Evolutionary conservation across 495 filamentous ascomycete genomes (phyloP).

Genomic region (Symbiotaphrina buchneri): DNA sequence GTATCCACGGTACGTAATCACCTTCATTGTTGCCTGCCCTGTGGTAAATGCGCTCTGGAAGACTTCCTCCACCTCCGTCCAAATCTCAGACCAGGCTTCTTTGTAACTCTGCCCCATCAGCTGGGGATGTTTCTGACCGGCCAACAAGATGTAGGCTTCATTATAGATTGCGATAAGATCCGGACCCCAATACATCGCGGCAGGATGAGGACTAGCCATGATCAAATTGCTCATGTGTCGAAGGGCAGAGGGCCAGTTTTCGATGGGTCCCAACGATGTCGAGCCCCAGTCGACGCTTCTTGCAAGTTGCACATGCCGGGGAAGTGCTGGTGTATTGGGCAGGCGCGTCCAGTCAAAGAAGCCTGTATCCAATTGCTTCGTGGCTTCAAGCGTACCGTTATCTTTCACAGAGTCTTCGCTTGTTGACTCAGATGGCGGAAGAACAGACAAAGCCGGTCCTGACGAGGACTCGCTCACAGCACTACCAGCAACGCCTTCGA

Average conservation of each 20-base stretch:
- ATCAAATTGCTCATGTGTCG: conserved; percentile 42
- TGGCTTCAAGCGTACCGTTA: too few relatives aligned
- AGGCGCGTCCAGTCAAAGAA: conserved; percentile 51
- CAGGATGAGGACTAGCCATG: conserved; percentile 50
- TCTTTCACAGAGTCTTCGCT: too few relatives aligned
- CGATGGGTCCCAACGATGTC: conserved; percentile 41
- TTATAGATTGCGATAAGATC: conserved; percentile 50
- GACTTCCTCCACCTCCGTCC: conserved; percentile 34
- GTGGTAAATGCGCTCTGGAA: conserved; percentile 31
- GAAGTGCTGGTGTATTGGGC: conserved; percentile 28
- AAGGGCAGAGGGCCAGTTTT: conserved; percentile 35
- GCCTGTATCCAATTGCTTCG: conserved; percentile 12
- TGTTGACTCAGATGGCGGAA: too few relatives aligned
- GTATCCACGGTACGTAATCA: too few relatives aligned
- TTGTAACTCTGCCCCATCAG: conserved; percentile 44
- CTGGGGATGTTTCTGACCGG: conserved; percentile 42
- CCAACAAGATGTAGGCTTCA: conserved; percentile 43
- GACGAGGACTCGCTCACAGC: too few relatives aligned
- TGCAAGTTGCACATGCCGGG: conserved; percentile 41
- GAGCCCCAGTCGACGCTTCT: conserved; percentile 39
- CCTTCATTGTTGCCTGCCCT: conserved; percentile 48
- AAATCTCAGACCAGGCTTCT: conserved; percentile 43
- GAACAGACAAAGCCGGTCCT: too few relatives aligned
- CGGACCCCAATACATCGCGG: conserved; percentile 49
- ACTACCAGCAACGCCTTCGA: too few relatives aligned